Evolutionary conservation across 2,329 filamentous ascomycete species (phyloP).

Genomic region (Chaetomium globosum): DNA sequence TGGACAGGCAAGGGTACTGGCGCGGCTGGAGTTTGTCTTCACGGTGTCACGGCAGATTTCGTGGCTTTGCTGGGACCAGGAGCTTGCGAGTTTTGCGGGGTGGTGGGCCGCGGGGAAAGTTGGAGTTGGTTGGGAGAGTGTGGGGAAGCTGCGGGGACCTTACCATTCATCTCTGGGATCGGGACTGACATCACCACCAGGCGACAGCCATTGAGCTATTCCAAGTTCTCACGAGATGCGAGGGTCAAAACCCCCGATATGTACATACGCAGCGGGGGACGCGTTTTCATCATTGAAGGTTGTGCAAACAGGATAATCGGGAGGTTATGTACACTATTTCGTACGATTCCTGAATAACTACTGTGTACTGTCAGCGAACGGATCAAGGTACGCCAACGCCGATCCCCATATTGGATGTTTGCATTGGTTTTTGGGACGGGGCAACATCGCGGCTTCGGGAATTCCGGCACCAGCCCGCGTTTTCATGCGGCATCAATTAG

Average conservation of each 20-base stretch:
- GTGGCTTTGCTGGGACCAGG: neutral
- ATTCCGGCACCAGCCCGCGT: neutral
- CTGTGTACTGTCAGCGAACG: neutral
- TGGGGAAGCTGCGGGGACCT: neutral
- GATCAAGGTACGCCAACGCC: neutral
- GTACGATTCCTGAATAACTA: neutral
- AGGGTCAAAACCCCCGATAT: neutral
- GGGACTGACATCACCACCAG: neutral
- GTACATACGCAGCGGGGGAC: neutral
- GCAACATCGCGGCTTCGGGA: neutral
- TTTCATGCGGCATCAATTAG: neutral
- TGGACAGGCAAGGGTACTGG: neutral
- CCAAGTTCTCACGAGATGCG: neutral
- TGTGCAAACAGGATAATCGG: neutral
- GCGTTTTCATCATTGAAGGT: neutral
- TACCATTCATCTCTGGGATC: neutral
- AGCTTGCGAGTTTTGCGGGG: constrained; percentile 3
- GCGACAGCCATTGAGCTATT: neutral
- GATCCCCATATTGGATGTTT: constrained; percentile 11
- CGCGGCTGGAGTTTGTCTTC: neutral
- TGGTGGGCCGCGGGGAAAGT: constrained; percentile 3
- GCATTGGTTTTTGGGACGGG: neutral
- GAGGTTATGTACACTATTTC: too few relatives aligned
- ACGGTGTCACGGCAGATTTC: neutral
- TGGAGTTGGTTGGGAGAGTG: constrained; percentile 1